These are phyloP conservation scores for Wickerhamomyces canadensis DNA, from an alignment of 805 yeast genomes.

Conservation along the genomic window DNA sequence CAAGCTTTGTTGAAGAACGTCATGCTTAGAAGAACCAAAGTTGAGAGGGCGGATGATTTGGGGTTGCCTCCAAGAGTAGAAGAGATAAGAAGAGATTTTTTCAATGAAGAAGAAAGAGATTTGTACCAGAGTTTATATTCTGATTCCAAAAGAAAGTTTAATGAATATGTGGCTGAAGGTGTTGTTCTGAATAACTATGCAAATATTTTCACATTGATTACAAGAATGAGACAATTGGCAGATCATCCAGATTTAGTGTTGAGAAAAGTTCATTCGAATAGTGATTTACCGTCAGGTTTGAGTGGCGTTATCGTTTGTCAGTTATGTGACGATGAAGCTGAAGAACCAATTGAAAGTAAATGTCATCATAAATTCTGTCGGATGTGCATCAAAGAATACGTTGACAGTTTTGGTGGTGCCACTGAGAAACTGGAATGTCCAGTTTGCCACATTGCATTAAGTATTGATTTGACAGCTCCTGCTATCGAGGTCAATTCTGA, in stretches of 20 bases:
- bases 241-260: constrained; percentile 97
- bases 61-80: constrained; percentile 97
- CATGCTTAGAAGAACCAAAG: constrained; percentile 91
- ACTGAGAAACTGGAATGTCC: constrained; percentile 72
- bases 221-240: constrained; percentile 96
- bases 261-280: constrained; percentile 48
- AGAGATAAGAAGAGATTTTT: constrained; percentile 77
- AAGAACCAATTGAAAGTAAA: constrained; percentile 90
- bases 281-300: constrained; percentile 27
- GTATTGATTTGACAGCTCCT: constrained; percentile 86
- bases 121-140: constrained; percentile 82
- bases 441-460: constrained; percentile 89
- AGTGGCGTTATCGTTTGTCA: constrained; percentile 69
- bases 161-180: constrained; percentile 92
- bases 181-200: constrained; percentile 96
- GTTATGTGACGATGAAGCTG: constrained; percentile 96
- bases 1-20: constrained; percentile 69
- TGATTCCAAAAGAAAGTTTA: constrained; percentile 81
- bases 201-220: constrained; percentile 89
- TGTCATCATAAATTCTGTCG: constrained; percentile 95
- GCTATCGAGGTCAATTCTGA: constrained; percentile 61
- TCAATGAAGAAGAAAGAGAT: constrained; percentile 94
- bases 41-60: constrained; percentile 94
- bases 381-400: constrained; percentile 84
- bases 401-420: constrained; percentile 70